Percentiles rank a stretch among this genome's conserved stretches.
Conservation (phyloP, 148 eudicot genomes). For the Chenopodium formosanum region DNA sequence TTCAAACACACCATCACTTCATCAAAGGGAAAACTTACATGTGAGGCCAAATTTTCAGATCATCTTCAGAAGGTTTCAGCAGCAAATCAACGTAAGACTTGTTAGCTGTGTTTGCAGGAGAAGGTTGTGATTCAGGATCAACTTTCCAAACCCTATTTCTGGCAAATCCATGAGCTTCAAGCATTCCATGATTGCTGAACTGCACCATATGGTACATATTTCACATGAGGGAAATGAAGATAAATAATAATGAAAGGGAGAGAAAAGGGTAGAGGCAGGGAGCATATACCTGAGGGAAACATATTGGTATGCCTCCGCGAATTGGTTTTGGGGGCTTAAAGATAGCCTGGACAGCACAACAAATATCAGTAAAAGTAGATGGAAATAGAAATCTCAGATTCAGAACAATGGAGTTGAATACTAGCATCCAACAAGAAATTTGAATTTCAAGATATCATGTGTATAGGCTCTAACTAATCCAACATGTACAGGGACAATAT, state of each 20-base stretch:
- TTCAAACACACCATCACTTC: background rate
- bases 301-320: conserved; percentile 97
- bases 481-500: conserved; percentile 4
- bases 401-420: background rate
- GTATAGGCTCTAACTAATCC: background rate
- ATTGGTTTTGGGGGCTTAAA: conserved; percentile 91
- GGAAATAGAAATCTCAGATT: background rate
- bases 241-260: background rate
- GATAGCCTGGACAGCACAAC: conserved; percentile 57
- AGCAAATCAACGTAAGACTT: conserved; percentile 71
- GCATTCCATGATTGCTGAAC: conserved; percentile 68
- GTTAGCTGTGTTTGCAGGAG: conserved; percentile 43
- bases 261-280: background rate
- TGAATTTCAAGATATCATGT: background rate
- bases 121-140: conserved; percentile 62
- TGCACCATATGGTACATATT: conserved; percentile 38
- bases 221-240: background rate
- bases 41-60: conserved; percentile 82
- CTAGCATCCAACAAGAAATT: background rate
- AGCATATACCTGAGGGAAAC: conserved; percentile 87
- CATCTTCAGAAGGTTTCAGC: conserved; percentile 83
- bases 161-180: conserved; percentile 89
- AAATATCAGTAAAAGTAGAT: conserved; percentile 10
- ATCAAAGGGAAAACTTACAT: conserved; percentile 37
- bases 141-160: conserved; percentile 81